Evolutionary conservation across 2,329 filamentous ascomycete species (phyloP), one percentile per base, ranked within the genome.

Genomic region (Fusarium tanahbumbuense): DNA sequence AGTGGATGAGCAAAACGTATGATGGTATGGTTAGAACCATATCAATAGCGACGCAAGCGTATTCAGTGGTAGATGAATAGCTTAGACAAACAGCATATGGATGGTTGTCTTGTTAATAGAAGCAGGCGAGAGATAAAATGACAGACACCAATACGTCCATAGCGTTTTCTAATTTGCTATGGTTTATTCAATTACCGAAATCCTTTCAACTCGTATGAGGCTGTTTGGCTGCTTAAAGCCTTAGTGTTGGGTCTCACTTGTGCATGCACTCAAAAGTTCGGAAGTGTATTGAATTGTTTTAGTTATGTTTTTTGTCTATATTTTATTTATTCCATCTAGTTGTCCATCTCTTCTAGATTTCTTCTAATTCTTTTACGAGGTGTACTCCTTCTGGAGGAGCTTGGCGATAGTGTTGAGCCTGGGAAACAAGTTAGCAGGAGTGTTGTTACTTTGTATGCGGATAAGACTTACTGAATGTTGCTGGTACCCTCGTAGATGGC

Each of bases 401-500:
- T 89, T 89, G 73, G 88, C 88, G 65, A 90, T 90, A 11, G 88
- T 90, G 79, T 89, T 89, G 54, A 90, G 80, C 76, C 85, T 87
- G 44, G 30, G 11, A n/a, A n/a, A 54, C 3, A 48, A 52, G 69
- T 76, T 72, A 76, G 67, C 34, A 61, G 16, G n/a, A 6, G 16
- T 12, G 28, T 40, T 16, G 15, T 34, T 10, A n/a, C 16, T 9
- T 8, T 23, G 2, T 15, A 12, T 4, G n/a, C 13, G 9, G 30
- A 52, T 20, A 50, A 20, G 18, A 81, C 86, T 81, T 80, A 88
- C 87, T 91, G 89, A 61, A 91, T 91, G 78, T 91, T 91, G 82
- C 91, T 93, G 58, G 92, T 94, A 32, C 96, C 96, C 84, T 98
- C 95, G 79, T 98, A 98, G 74, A 98, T 98, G 71, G 94, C 94